phyloP scores from a whole-genome alignment of 1,284 basidiomycete genomes.

The Takashimella koratensis region DNA sequence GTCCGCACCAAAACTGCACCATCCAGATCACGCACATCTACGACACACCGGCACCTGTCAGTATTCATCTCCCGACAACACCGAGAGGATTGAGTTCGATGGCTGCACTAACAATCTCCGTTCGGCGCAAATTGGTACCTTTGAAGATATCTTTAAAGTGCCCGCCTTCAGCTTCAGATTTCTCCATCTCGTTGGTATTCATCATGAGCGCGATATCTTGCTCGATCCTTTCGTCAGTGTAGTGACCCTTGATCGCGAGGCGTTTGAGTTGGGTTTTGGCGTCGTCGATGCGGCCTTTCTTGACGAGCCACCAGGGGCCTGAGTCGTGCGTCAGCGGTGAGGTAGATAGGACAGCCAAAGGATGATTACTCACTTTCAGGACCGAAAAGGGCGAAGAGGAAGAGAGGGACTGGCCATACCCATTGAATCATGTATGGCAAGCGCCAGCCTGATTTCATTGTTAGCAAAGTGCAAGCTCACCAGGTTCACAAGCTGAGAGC shows the following conservation, averaged over 20 bases:
- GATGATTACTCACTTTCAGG: no score
- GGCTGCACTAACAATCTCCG: conserved; percentile 45
- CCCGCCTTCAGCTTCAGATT: conserved; percentile 28
- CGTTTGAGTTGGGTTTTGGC: neutral
- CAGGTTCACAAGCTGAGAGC: no score
- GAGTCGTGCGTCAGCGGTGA: no score
- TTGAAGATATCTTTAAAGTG: conserved; percentile 46
- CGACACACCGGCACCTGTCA: no score
- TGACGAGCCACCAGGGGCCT: conserved; percentile 14
- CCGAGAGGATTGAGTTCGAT: no score
- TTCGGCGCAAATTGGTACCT: conserved; percentile 40
- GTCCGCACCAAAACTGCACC: no score
- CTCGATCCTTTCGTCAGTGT: no score
- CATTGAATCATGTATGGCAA: neutral
- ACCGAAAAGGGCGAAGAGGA: conserved; percentile 2
- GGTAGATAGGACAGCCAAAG: no score
- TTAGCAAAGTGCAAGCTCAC: no score
- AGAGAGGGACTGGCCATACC: conserved; percentile 12
- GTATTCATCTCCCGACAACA: no score
- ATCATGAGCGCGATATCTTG: conserved; percentile 44
- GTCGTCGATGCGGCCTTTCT: conserved; percentile 9
- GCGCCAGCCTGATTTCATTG: no score
- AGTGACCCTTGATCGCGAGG: neutral
- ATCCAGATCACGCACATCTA: no score
- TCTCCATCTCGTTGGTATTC: conserved; percentile 39